Base-by-base conservation (phyloP, 768 basidiomycete genomes). In the Psilocybe sp. region DNA sequence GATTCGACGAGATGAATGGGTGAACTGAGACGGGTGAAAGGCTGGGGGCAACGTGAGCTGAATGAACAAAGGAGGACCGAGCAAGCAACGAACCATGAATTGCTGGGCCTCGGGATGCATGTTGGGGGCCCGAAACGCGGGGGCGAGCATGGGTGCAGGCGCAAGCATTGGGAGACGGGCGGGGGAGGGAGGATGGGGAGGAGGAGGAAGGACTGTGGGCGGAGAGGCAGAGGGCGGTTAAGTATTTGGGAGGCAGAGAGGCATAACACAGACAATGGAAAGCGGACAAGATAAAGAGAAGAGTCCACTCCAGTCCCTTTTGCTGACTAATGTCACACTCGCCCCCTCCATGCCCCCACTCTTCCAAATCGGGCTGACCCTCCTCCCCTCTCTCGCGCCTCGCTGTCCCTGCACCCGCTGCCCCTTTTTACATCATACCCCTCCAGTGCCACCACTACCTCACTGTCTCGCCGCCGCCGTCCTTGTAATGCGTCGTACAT, bases 231-330 rank as follows among this genome's bases (percentile, higher is more conserved):
- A 20, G 40, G 53, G 53, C 40, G 45, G 36, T 44, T 38, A 37
- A 40, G 36, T 32, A 47, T 51, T 31, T 49, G 46, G 56, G 53
- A 37, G 40, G 46, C 45, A 28, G 28, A 48, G 41, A 53, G 49
- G 53, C 58, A 57, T 56, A 58, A 69, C 69, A 74, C 72, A 68
- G 60, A 73, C 51, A 64, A 79, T 74, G 63, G 72, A 58, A 54
- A 74, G 42, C 41, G 43, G 35, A 50, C 45, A 43, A 51, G 33
- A 55, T 52, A 56, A 54, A 53, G 45, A 42, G 43, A 16, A 36
- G 31, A 43, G 40, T 37, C 49, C 51, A 53, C 42, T 47, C 47
- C 34, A 46, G 38, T 18, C 33, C 33, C 36, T 13, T 9, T 13
- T 28, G 6, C 23, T 20, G 20, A 9, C 31, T 14, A 46, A 45